Evolutionary conservation across 192 early-diverging fungal genomes (phyloP).

Genomic region (Entophlyctis luteolus): DNA sequence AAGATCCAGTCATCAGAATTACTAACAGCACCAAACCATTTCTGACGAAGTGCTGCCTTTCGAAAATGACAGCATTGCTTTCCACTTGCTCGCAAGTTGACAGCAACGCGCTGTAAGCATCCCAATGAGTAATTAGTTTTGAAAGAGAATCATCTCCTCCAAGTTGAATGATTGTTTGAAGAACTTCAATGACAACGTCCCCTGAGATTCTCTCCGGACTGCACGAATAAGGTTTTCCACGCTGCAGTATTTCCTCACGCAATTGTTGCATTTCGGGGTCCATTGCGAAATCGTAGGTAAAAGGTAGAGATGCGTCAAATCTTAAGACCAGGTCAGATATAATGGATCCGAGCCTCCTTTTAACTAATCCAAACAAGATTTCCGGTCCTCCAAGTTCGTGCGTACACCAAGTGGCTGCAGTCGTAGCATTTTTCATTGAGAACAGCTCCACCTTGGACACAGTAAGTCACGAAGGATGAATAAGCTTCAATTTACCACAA

Average conservation of each 20-base stretch:
- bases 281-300: neutral
- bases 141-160: neutral
- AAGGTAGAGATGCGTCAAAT: neutral
- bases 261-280: neutral
- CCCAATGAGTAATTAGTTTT: neutral
- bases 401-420: neutral
- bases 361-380: neutral
- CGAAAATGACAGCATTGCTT: neutral
- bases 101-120: neutral
- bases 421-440: neutral
- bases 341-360: neutral
- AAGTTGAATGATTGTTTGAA: neutral
- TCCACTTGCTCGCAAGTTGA: neutral
- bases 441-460: neutral
- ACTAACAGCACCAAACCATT: slow-evolving; percentile 6
- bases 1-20: neutral
- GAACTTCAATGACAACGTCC: neutral
- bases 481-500: slow-evolving; percentile 10
- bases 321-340: neutral
- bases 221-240: neutral
- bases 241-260: neutral
- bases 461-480: neutral
- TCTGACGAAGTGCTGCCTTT: neutral
- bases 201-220: neutral
- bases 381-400: slow-evolving; percentile 3